Conservation (phyloP, 768 basidiomycete genomes). For the Trametes villosa region DNA sequence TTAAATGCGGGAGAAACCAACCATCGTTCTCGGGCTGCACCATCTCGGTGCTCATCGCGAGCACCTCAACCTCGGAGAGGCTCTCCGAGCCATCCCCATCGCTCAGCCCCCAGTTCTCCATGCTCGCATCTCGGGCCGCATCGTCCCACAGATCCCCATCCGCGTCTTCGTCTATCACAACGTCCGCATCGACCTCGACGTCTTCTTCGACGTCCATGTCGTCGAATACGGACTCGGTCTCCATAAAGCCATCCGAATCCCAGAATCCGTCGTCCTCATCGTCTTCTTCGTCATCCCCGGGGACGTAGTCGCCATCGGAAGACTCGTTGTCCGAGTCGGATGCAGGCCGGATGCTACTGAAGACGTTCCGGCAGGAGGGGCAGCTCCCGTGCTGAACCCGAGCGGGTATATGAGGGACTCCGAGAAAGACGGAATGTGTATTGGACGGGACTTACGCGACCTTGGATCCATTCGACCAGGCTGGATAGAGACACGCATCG, state of each 20-base stretch:
- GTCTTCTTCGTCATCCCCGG: conserved; percentile 56
- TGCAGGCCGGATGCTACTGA: conserved; percentile 55
- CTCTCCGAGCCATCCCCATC: conserved; percentile 39
- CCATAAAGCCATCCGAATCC: conserved; percentile 48
- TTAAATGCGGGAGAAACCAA: background rate
- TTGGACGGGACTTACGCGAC: conserved; percentile 46
- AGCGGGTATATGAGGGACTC: background rate
- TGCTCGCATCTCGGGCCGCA: conserved; percentile 22
- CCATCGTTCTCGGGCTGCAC: conserved; percentile 13
- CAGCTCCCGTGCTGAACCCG: conserved; percentile 65
- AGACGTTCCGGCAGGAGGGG: conserved; percentile 65
- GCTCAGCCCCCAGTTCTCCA: conserved; percentile 46
- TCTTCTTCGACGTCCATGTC: conserved; percentile 40
- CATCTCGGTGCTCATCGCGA: conserved; percentile 19
- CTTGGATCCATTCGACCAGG: conserved; percentile 68
- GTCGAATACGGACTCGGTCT: conserved; percentile 42
- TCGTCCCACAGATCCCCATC: conserved; percentile 24
- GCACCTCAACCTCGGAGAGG: conserved; percentile 24
- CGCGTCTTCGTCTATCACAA: conserved; percentile 23
- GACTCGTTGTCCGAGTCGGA: conserved; percentile 66
- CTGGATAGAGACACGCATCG: conserved; percentile 51
- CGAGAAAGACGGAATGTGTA: background rate
- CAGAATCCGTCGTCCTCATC: conserved; percentile 45
- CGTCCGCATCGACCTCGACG: conserved; percentile 31
- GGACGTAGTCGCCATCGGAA: conserved; percentile 70